A percentile compares a stretch with the other conserved stretches of the same genome.
These are phyloP conservation scores for Daldinia loculata DNA, from an alignment of 495 filamentous ascomycete species.

Conservation along the genomic window DNA sequence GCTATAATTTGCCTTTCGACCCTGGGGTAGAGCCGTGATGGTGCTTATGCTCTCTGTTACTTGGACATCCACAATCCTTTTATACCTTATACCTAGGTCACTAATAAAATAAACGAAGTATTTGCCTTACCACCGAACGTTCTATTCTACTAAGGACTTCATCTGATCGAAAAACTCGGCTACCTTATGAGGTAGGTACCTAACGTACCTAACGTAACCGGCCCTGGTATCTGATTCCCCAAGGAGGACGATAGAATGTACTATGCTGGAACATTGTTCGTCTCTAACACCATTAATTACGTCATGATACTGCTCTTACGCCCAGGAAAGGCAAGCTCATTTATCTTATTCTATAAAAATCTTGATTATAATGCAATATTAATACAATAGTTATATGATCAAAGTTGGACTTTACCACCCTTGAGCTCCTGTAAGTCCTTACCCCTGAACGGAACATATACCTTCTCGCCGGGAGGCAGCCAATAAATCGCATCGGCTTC, in stretches of 20 bases:
- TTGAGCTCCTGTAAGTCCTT: conserved; percentile 66
- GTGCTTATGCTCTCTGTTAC: not conserved
- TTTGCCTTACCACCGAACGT: not conserved
- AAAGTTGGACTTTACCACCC: conserved; percentile 49
- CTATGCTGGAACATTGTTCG: not conserved
- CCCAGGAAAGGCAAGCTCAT: not conserved
- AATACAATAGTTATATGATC: not conserved
- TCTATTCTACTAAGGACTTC: not conserved
- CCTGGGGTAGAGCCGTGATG: not conserved
- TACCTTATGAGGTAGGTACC: no score
- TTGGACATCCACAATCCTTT: not conserved
- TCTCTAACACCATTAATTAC: not conserved
- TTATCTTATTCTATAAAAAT: not conserved
- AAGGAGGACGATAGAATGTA: no score
- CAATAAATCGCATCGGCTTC: conserved; percentile 64
- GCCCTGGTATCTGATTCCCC: no score
- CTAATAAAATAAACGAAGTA: not conserved
- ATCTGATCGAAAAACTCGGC: not conserved
- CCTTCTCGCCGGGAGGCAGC: conserved; percentile 52
- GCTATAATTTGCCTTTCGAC: conserved; percentile 49
- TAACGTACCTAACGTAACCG: no score
- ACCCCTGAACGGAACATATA: conserved; percentile 66
- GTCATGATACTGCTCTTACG: not conserved
- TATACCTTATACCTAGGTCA: not conserved
- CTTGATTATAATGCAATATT: not conserved